These are phyloP conservation scores for Pseudotulostoma volvatum DNA, from an alignment of 495 filamentous ascomycete genomes.

Conservation along the genomic window DNA sequence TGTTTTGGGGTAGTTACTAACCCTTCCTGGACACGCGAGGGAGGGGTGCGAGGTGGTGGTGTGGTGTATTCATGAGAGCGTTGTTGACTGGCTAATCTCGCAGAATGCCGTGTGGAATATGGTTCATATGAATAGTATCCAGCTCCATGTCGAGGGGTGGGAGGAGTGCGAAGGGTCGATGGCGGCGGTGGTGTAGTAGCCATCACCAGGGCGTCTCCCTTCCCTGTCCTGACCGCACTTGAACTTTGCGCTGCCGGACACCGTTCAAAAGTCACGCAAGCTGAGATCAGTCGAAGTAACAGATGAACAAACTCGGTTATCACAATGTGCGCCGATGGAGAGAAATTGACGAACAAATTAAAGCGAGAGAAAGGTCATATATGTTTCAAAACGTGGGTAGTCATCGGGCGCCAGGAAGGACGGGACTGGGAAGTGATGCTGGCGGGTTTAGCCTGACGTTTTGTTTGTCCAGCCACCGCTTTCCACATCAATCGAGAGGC, in stretches of 20 bases:
- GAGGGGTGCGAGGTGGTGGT: conserved; percentile 20
- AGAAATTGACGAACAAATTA: too few species aligned
- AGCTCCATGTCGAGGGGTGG: conserved; percentile 54
- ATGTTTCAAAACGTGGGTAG: too few species aligned
- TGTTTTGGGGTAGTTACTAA: background rate
- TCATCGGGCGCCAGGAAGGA: too few species aligned
- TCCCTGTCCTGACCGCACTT: too few species aligned
- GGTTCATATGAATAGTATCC: conserved; percentile 55
- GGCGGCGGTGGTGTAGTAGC: conserved; percentile 51
- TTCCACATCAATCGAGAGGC: conserved; percentile 1
- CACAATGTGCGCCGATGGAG: too few species aligned
- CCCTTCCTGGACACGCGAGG: conserved; percentile 3
- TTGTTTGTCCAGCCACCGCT: conserved; percentile 6
- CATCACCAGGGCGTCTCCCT: conserved; percentile 19
- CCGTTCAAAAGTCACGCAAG: too few species aligned
- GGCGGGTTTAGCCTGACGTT: too few species aligned
- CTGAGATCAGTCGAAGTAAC: too few species aligned
- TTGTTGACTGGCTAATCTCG: conserved; percentile 30
- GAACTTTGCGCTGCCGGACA: too few species aligned
- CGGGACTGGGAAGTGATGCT: too few species aligned
- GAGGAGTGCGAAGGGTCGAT: conserved; percentile 44
- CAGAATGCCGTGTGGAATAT: conserved; percentile 36
- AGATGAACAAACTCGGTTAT: too few species aligned
- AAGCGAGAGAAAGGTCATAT: too few species aligned
- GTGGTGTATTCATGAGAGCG: conserved; percentile 19